Evolutionary conservation across 768 basidiomycete species (phyloP), one percentile per base, ranked within the genome.

Genomic region (Kwoniella heveanensis): DNA sequence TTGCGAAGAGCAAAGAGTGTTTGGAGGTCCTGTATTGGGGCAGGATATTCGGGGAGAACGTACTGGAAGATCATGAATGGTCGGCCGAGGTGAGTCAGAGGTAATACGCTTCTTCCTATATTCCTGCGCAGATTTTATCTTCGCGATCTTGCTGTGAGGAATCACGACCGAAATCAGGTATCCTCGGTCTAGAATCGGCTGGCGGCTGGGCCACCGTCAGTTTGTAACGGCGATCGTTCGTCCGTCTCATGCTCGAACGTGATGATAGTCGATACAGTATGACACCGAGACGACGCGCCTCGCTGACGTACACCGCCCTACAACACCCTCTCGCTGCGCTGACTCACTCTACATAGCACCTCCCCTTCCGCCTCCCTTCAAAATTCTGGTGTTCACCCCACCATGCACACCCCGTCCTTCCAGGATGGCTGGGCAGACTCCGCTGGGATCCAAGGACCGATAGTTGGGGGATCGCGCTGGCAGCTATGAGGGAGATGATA

Each of bases 381-480:
- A 60, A 60, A 49, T 67, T 67, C 57, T 64, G 57, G 57, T 55
- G 32, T 27, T 32, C 7, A 9, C 4, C n/a, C 22, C 19, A 26
- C 47, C 37, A 50, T 37, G 9, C 24, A 30, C 12, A 19, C n/a
- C 30, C 25, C 2, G 19, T 15, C 25, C 37, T 64, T 46, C 49
- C 56, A 10, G 64, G 67, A 9, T 72, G 71, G 71, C 55, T 72
- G 29, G 48, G 39, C 2, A 36, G 49, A 25, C 57, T 73, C 17
- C 53, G 64, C 15, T 73, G 71, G 71, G 67, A 73, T 66, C 68
- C 71, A 7, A 62, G 62, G 25, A 36, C 15, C 13, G 71, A 72
- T 37, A 32, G 51, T 47, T 68, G 48, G 52, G 54, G 21, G 19
- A 29, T 54, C 9, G 67, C 67, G 1, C 17, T 37, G 37, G 47